Conservation (phyloP, 495 filamentous ascomycete genomes). For the Rhypophila decipiens region DNA sequence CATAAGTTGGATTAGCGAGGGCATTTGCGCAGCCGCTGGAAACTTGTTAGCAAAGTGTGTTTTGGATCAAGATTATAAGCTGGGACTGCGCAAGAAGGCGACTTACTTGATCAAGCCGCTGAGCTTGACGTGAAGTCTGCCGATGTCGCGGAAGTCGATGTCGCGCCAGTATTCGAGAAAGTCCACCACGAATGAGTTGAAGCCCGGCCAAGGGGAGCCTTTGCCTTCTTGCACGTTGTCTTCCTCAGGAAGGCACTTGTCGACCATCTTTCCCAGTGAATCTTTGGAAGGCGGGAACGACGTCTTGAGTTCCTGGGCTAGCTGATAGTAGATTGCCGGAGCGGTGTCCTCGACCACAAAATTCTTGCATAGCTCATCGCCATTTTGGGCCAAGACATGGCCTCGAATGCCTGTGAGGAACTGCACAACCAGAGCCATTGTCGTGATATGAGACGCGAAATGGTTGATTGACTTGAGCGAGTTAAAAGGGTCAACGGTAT, state of each 20-base stretch:
- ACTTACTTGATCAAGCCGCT: slow-evolving; percentile 67
- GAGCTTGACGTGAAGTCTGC: slow-evolving; percentile 68
- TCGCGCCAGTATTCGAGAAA: slow-evolving; percentile 77
- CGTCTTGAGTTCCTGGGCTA: slow-evolving; percentile 58
- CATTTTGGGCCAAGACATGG: slow-evolving; percentile 33
- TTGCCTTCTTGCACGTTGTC: slow-evolving; percentile 40
- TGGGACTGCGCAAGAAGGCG: too few relatives aligned
- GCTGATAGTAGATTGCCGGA: slow-evolving; percentile 57
- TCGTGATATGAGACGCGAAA: too few relatives aligned
- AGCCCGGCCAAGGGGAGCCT: slow-evolving; percentile 64
- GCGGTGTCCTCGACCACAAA: slow-evolving; percentile 38
- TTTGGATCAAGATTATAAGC: too few relatives aligned
- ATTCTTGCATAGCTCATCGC: slow-evolving; percentile 36
- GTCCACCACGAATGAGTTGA: slow-evolving; percentile 67
- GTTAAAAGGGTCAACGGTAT: too few relatives aligned
- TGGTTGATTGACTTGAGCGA: too few relatives aligned
- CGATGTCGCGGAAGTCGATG: slow-evolving; percentile 64
- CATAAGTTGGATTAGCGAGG: slow-evolving; percentile 69
- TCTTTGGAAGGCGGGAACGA: slow-evolving; percentile 45
- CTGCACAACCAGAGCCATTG: slow-evolving; percentile 31
- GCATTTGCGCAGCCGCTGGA: slow-evolving; percentile 69
- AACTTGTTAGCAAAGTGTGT: neutral
- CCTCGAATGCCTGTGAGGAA: slow-evolving; percentile 36
- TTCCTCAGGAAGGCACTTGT: slow-evolving; percentile 47
- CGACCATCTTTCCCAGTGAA: slow-evolving; percentile 55